Percentiles rank a stretch among this genome's conserved stretches.
Evolutionary conservation across 73 alveolate species (phyloP).

Genomic region (Diophrys appendiculata): DNA sequence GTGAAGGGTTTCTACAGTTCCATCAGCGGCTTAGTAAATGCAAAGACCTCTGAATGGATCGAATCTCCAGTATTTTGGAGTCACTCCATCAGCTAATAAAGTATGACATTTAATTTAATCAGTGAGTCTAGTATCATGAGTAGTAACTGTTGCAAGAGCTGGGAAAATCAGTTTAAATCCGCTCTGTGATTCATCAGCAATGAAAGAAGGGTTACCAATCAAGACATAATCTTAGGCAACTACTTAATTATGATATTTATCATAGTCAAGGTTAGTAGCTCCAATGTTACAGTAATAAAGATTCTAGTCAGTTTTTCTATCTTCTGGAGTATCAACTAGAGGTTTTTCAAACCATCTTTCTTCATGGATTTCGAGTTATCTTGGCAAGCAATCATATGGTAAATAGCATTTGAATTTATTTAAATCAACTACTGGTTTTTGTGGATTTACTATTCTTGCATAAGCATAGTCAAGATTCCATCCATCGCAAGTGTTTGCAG

Average conservation of each 20-base stretch:
- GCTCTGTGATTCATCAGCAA: background rate
- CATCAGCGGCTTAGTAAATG: background rate
- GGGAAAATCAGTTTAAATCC: background rate
- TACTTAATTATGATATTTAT: background rate
- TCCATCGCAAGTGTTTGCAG: background rate
- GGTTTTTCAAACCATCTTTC: background rate
- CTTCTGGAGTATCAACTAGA: background rate
- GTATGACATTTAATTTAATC: too few species aligned
- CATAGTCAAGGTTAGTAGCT: background rate
- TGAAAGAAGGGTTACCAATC: background rate
- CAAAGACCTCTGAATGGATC: background rate
- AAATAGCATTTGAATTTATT: background rate
- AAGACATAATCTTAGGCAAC: background rate
- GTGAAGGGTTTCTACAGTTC: background rate
- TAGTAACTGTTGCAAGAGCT: background rate
- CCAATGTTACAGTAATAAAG: background rate
- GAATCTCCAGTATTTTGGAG: background rate
- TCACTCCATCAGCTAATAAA: background rate
- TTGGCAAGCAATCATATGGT: background rate
- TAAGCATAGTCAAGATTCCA: background rate
- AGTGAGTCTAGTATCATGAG: background rate
- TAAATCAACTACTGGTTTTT: background rate
- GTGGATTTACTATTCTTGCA: background rate
- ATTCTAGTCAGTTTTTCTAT: background rate
- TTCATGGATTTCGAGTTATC: background rate